A percentile compares a stretch with the other conserved stretches of the same genome.
Conservation (phyloP, 148 eudicot genomes). For the Chenopodium formosanum region DNA sequence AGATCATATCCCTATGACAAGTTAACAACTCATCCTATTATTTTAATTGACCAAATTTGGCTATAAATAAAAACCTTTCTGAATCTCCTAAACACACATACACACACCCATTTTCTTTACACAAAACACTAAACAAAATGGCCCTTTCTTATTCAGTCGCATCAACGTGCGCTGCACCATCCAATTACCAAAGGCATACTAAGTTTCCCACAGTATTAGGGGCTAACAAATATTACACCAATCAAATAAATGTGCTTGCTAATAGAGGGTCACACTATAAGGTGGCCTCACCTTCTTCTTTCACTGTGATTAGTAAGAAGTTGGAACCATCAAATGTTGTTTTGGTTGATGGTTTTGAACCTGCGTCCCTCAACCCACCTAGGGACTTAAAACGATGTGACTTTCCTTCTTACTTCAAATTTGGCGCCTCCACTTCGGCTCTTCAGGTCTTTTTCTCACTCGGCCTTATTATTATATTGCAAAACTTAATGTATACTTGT, state of each 20-base stretch:
- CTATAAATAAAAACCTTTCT: neutral
- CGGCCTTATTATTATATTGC: too few relatives aligned
- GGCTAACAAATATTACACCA: neutral
- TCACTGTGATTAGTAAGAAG: neutral
- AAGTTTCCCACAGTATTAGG: neutral
- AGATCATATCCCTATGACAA: too few relatives aligned
- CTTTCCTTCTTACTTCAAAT: neutral
- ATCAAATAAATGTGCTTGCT: neutral
- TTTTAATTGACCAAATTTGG: neutral
- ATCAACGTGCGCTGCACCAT: neutral
- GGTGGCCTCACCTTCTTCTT: neutral
- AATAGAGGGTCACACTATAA: neutral
- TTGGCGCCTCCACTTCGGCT: neutral
- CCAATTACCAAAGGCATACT: neutral
- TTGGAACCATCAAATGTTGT: neutral
- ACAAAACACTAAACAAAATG: neutral
- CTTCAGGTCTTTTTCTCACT: neutral
- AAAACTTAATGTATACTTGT: too few relatives aligned
- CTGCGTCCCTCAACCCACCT: neutral
- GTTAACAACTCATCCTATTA: neutral
- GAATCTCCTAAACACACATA: neutral
- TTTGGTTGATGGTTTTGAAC: slow-evolving; percentile 8
- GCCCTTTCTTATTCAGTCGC: neutral
- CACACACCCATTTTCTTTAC: neutral
- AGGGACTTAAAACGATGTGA: neutral